A percentile compares a stretch with the other conserved stretches of the same genome.
Evolutionary conservation across 2,329 filamentous ascomycete species (phyloP).

Genomic region (Aspergillus udagawae): DNA sequence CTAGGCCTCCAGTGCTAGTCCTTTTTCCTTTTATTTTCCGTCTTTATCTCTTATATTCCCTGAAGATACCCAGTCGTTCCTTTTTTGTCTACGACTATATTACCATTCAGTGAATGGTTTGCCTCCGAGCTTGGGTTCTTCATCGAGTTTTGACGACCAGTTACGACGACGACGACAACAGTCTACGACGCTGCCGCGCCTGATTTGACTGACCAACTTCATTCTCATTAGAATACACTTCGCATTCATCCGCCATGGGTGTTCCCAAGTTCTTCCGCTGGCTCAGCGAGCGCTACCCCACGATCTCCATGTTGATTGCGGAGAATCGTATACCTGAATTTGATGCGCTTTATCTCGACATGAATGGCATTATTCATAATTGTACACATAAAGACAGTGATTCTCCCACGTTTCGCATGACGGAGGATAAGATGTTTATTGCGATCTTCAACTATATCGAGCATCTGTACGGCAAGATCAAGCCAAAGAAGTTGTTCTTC

Average conservation of each 20-base stretch:
- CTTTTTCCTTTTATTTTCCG: conserved; percentile 12
- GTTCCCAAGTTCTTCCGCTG: conserved; percentile 93
- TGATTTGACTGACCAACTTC: conserved; percentile 11
- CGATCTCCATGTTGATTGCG: conserved; percentile 96
- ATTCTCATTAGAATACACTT: conserved; percentile 2
- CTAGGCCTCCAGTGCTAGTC: conserved; percentile 4
- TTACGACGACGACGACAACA: conserved; percentile 11
- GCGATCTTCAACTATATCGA: conserved; percentile 99
- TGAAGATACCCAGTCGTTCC: conserved; percentile 18
- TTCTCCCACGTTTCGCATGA: conserved; percentile 85
- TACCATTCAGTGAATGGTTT: conserved; percentile 12
- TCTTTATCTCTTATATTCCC: conserved; percentile 13
- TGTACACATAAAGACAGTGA: conserved; percentile 97
- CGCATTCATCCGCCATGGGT: conserved; percentile 51
- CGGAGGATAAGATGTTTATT: conserved; percentile 99
- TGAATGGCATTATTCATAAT: conserved; percentile 99
- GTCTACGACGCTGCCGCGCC: neutral
- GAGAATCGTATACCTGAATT: conserved; percentile 99
- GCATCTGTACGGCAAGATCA: conserved; percentile 97
- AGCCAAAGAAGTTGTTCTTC: conserved; percentile 97
- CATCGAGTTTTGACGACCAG: conserved; percentile 14
- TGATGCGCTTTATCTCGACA: conserved; percentile 81
- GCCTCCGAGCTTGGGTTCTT: conserved; percentile 18
- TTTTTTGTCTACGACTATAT: conserved; percentile 12
- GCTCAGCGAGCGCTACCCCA: conserved; percentile 98